A percentile compares a stretch with the other conserved stretches of the same genome.
phyloP scores from a whole-genome alignment of 129 eudicot genomes.

The Helianthus tuberosus region DNA sequence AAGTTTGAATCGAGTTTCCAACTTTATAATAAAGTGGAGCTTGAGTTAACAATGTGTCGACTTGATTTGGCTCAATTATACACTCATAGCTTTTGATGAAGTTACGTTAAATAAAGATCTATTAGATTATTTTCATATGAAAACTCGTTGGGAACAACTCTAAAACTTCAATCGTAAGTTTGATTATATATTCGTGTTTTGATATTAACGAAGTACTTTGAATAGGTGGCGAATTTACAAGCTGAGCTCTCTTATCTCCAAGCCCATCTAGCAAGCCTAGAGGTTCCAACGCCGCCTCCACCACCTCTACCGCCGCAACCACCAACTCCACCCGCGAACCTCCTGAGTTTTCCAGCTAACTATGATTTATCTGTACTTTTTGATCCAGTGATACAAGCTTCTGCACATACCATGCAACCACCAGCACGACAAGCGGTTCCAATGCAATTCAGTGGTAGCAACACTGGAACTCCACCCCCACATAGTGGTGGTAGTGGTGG shows the following conservation, averaged over 20 bases:
- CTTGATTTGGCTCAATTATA: too few species aligned
- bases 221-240: slow-evolving; percentile 77
- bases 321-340: slow-evolving; percentile 37
- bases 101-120: not conserved
- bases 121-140: not conserved
- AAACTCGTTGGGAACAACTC: too few species aligned
- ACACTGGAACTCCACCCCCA: slow-evolving; percentile 27
- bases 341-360: slow-evolving; percentile 53
- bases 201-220: too few species aligned
- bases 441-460: slow-evolving; percentile 40
- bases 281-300: slow-evolving; percentile 63
- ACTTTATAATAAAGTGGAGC: too few species aligned
- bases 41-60: not conserved
- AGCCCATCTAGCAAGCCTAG: slow-evolving; percentile 74
- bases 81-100: too few species aligned
- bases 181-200: too few species aligned
- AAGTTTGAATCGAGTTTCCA: too few species aligned
- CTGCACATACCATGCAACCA: slow-evolving; percentile 47
- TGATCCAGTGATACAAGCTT: slow-evolving; percentile 56
- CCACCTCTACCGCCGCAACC: slow-evolving; percentile 49
- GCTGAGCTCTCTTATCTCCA: slow-evolving; percentile 75
- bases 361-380: slow-evolving; percentile 71
- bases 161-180: too few species aligned
- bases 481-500: slow-evolving; percentile 26
- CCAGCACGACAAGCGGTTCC: slow-evolving; percentile 36